phyloP scores from a whole-genome alignment of 2,329 filamentous ascomycete species.

The Alternaria gansuensis region DNA sequence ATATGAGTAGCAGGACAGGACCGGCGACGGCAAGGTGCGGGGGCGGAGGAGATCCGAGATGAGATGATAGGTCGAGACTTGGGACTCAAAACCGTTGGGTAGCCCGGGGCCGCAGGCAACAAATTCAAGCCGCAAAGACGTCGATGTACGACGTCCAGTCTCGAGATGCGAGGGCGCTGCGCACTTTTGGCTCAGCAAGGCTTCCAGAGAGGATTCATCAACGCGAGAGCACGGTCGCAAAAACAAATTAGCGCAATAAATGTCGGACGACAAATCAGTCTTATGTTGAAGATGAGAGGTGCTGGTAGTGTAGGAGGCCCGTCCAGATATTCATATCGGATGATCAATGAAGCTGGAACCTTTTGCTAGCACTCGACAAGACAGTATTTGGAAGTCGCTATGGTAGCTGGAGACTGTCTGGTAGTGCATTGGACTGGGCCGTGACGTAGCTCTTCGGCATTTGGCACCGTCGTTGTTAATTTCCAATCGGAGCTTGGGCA shows the following conservation, averaged over 20 bases:
- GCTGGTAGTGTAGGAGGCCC: constrained; percentile 15
- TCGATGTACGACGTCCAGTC: neutral
- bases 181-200: constrained; percentile 14
- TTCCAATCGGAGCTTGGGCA: neutral
- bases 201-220: constrained; percentile 9
- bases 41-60: constrained; percentile 13
- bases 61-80: constrained; percentile 17
- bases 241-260: constrained; percentile 21
- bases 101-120: neutral
- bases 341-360: constrained; percentile 4
- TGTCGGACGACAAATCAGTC: constrained; percentile 20
- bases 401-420: neutral
- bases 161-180: constrained; percentile 10
- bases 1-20: constrained; percentile 13
- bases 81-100: constrained; percentile 4
- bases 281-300: constrained; percentile 7
- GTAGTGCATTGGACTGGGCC: constrained; percentile 5
- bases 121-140: constrained; percentile 6
- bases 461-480: neutral
- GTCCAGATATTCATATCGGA: constrained; percentile 16
- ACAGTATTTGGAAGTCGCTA: neutral
- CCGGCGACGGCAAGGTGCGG: constrained; percentile 16
- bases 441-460: constrained; percentile 1
- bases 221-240: constrained; percentile 20
- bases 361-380: neutral